A percentile compares a stretch with the other conserved stretches of the same genome.
phyloP scores from a whole-genome alignment of 108 stramenopile species.

The Skeletonema costatum region DNA sequence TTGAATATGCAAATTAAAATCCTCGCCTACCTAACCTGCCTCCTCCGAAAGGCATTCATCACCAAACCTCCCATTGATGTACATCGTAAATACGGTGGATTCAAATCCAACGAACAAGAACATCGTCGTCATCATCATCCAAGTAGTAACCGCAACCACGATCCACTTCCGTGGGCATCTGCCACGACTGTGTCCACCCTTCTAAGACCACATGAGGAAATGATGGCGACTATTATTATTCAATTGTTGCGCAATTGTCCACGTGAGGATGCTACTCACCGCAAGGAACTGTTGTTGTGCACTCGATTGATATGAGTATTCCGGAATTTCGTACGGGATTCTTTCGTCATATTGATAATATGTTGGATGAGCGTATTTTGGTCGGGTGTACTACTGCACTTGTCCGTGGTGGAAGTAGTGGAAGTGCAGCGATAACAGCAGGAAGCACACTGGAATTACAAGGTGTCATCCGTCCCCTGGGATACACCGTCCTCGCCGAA shows the following conservation, averaged over 20 bases:
- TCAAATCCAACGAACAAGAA: background rate
- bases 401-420: conserved; percentile 3
- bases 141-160: background rate
- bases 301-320: conserved; percentile 92
- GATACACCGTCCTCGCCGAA: conserved; percentile 91
- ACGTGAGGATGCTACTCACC: conserved; percentile 70
- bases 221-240: background rate
- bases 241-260: conserved; percentile 63
- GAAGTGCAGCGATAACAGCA: background rate
- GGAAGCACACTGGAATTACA: background rate
- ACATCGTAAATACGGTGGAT: background rate
- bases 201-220: background rate
- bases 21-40: background rate
- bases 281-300: conserved; percentile 89
- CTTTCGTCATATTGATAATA: conserved; percentile 81
- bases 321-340: conserved; percentile 88
- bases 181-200: background rate
- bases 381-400: conserved; percentile 42
- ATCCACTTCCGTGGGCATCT: background rate
- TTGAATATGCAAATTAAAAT: background rate
- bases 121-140: background rate
- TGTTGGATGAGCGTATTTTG: conserved; percentile 89
- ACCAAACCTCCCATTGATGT: background rate
- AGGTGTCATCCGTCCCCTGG: conserved; percentile 74
- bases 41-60: background rate